A percentile compares a stretch with the other conserved stretches of the same genome.
These are phyloP conservation scores for Fonsecaea pugnacius DNA, from an alignment of 2,329 filamentous ascomycete species.

Conservation along the genomic window DNA sequence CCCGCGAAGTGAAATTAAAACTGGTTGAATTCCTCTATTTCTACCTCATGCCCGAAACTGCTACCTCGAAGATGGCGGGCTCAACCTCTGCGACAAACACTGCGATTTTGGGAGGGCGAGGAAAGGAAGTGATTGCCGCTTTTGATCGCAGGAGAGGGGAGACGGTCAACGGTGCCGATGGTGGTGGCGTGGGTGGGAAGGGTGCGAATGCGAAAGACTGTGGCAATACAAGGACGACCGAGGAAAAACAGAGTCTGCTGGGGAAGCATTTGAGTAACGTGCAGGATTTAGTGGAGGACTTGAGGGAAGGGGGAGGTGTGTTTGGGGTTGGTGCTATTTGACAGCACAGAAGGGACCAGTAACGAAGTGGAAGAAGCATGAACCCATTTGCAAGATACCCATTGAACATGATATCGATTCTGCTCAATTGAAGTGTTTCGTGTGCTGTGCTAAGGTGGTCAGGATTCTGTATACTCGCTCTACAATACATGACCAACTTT, in stretches of 20 bases:
- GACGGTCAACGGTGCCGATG: conserved; percentile 36
- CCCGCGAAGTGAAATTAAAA: conserved; percentile 88
- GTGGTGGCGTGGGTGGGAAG: neutral
- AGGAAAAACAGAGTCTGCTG: conserved; percentile 80
- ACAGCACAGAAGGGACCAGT: neutral
- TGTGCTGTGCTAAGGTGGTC: neutral
- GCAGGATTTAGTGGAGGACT: conserved; percentile 80
- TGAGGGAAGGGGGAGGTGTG: conserved; percentile 62
- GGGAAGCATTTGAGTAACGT: conserved; percentile 80
- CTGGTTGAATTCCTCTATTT: conserved; percentile 98
- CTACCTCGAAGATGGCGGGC: conserved; percentile 44
- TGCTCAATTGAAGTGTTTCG: neutral
- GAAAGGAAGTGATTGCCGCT: conserved; percentile 68
- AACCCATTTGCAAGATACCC: conserved; percentile 8
- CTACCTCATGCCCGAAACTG: conserved; percentile 92
- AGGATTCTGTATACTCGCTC: neutral
- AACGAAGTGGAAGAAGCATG: neutral
- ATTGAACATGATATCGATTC: neutral
- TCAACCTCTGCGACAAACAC: conserved; percentile 46
- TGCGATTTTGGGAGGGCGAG: conserved; percentile 60
- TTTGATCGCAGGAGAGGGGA: conserved; percentile 48
- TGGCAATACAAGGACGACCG: conserved; percentile 64
- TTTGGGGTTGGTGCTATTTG: conserved; percentile 30
- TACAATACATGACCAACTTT: neutral
- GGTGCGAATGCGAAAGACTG: conserved; percentile 2